Base-by-base conservation (phyloP, 2,329 filamentous ascomycete genomes). In the Exophiala lecanii-corni region DNA sequence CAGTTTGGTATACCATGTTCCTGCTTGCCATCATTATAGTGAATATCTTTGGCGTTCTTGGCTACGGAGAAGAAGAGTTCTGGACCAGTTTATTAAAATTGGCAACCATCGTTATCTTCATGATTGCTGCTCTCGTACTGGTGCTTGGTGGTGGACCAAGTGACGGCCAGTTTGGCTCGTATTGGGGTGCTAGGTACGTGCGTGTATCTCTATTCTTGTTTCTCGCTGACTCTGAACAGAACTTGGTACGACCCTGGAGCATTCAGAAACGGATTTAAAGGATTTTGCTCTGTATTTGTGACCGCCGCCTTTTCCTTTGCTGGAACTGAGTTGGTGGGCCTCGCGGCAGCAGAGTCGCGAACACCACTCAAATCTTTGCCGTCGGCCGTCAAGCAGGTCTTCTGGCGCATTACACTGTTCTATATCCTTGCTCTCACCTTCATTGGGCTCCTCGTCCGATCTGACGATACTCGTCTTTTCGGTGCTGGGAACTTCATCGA, bases 31-130 rank as follows among this genome's bases (percentile, higher is more conserved):
- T 92, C 55, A 71, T 89, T 35, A 52, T 65, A 32, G 89, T 94
- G 65, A 92, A 94, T 59, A 63, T 92, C 45, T 89, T 87, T 58
- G 86, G 86, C 32, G 81, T 94, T 55, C 84, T 84, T 59, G 84
- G 82, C 16, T 92, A 91, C 53, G 86, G 85, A 54, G 86, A 92
- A 62, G 85, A 84, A 31, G 86, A 92, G 57, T 91, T 91, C 53
- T 68, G 86, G 50, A 87, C 89, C 57, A 81, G 83, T 36, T 77
- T 86, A 35, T 68, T 94, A 64, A 94, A 94, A 60, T 77, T 94
- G 34, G 72, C 81, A 18, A 85, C 87, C 28, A 78, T 92, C 16
- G 35, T 53, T 16, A 46, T 48, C 25, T 53, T 53, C 37, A 53
- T 53, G 41, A 48, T 53, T 38, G 32, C 45, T 30, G 48, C 35